Conservation (phyloP, 768 basidiomycete species). For the Saitozyma podzolica region DNA sequence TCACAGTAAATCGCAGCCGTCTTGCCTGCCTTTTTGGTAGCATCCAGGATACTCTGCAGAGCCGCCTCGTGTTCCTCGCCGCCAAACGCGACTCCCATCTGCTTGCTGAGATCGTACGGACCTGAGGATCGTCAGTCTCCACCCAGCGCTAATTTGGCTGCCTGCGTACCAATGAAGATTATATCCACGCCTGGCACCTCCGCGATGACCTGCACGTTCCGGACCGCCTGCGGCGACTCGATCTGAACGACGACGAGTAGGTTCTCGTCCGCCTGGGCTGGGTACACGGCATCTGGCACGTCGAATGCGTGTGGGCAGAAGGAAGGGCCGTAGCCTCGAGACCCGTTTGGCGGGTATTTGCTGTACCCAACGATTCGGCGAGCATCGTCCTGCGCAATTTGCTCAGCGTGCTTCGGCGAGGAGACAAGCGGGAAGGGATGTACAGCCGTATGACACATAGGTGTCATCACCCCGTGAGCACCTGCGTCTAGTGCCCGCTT, state of each 20-base stretch:
- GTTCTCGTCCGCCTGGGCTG: slow-evolving; percentile 58
- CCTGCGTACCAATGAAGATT: slow-evolving; percentile 15
- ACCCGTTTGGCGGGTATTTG: slow-evolving; percentile 31
- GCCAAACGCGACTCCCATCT: too few relatives aligned
- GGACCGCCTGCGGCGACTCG: slow-evolving; percentile 62
- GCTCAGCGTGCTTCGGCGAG: slow-evolving; percentile 10
- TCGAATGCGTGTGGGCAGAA: slow-evolving; percentile 17
- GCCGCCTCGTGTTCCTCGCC: too few relatives aligned
- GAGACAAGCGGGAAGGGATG: not conserved
- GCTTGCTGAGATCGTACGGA: too few relatives aligned
- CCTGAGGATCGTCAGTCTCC: too few relatives aligned
- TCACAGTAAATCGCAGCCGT: too few relatives aligned
- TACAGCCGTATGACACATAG: not conserved
- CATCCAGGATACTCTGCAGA: too few relatives aligned
- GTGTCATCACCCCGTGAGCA: slow-evolving; percentile 17
- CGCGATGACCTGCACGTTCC: slow-evolving; percentile 63
- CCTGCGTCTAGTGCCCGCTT: slow-evolving; percentile 36
- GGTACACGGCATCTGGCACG: slow-evolving; percentile 29
- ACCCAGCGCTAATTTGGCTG: too few relatives aligned
- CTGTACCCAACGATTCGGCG: slow-evolving; percentile 15
- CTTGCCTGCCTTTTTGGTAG: too few relatives aligned
- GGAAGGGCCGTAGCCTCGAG: slow-evolving; percentile 21
- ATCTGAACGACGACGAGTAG: slow-evolving; percentile 67
- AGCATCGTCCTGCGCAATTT: slow-evolving; percentile 26
- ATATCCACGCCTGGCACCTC: slow-evolving; percentile 57